These are phyloP conservation scores for Diplogelasinospora grovesii DNA, from an alignment of 495 filamentous ascomycete genomes.

Conservation along the genomic window DNA sequence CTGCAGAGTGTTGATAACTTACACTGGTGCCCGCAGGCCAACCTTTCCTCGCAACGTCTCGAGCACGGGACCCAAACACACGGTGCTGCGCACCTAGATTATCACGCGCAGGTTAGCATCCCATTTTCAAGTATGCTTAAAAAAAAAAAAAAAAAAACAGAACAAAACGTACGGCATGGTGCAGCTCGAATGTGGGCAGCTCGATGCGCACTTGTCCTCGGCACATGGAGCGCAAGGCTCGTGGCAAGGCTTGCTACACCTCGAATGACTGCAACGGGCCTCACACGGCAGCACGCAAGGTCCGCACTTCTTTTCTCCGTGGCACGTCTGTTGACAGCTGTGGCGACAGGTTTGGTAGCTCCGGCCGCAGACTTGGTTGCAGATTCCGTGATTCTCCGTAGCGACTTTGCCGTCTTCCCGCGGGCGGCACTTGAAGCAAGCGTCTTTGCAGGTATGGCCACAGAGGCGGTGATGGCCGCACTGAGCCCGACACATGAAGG, in stretches of 20 bases:
- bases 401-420: conserved; percentile 13
- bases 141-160: too few relatives aligned
- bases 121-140: too few relatives aligned
- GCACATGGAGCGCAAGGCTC: conserved; percentile 64
- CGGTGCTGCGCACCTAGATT: conserved; percentile 67
- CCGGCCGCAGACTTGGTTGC: conserved; percentile 47
- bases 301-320: conserved; percentile 37
- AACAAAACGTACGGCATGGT: too few relatives aligned
- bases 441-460: conserved; percentile 52
- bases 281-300: conserved; percentile 53
- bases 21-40: conserved; percentile 58
- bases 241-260: conserved; percentile 48
- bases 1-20: conserved; percentile 2
- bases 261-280: conserved; percentile 27
- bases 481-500: conserved; percentile 37
- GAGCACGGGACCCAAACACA: conserved; percentile 65
- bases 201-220: conserved; percentile 41
- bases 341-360: conserved; percentile 54
- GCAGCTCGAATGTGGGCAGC: conserved; percentile 50
- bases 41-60: conserved; percentile 46
- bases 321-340: conserved; percentile 23
- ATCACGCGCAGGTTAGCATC: too few relatives aligned
- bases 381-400: conserved; percentile 38
- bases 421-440: conserved; percentile 45
- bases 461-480: conserved; percentile 48